Evolutionary conservation across 768 basidiomycete genomes (phyloP), one percentile per base, ranked within the genome.

Genomic region (Gautieria morchelliformis): DNA sequence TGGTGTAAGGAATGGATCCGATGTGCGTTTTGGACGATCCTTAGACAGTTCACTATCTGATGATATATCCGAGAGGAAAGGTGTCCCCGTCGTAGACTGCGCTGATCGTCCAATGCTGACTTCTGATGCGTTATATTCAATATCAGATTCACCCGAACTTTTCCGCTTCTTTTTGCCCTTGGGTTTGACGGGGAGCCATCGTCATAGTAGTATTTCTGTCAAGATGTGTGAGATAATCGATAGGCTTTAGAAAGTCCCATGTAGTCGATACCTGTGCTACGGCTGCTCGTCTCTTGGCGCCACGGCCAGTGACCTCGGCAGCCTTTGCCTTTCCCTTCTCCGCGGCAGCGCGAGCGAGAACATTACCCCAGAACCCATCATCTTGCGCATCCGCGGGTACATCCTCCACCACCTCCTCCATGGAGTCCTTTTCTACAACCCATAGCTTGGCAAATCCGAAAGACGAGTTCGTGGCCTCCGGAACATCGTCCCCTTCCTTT

Each of bases 371-470:
- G n/a, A 90, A 89, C 67, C 91, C 85, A 32, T 73, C 76, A 55
- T 83, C 76, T 47, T 81, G 83, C 0, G 58, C 55, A 15, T 67
- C 60, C 5, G 71, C 73, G 2, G 67, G 67, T 4, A 74, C 64
- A 6, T 72, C 74, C 47, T 87, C 87, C 35, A 71, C 75, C 20
- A 90, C 66, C 15, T 89, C 87, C 65, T 86, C 87, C 49, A 89
- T 69, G 3, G 73, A 64, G 54, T 85, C 85, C 65, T 87, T 85
- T 59, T 87, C 83, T 22, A 87, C 83, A 1, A 86, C 81, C 94
- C 94, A 97, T 44, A 97, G 79, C 68, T 94, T 93, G 11, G 94
- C 93, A 64, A 94, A 95, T 6, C 80, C 81, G 67, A 97, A 96
- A 9, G 81, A 74, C 47, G 79, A 78, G 5, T 74, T 66, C 19